phyloP scores from a whole-genome alignment of 495 filamentous ascomycete genomes.

The Pseudevernia furfuracea region DNA sequence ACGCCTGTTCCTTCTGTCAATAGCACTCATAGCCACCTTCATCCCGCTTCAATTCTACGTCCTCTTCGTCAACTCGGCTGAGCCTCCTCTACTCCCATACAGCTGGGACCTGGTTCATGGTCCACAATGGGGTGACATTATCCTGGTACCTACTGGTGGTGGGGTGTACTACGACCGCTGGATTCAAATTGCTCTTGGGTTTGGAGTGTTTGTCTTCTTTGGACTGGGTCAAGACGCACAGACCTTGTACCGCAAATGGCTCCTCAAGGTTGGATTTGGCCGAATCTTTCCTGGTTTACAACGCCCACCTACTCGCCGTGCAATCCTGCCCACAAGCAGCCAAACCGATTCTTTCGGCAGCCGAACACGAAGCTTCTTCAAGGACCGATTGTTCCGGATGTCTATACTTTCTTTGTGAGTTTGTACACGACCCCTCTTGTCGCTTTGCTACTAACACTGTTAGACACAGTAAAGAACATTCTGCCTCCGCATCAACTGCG shows the following conservation, averaged over 20 bases:
- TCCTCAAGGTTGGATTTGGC: conserved; percentile 45
- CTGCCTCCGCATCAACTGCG: conserved; percentile 6
- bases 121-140: conserved; percentile 50
- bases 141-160: conserved; percentile 51
- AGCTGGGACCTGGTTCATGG: conserved; percentile 49
- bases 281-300: conserved; percentile 36
- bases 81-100: conserved; percentile 40
- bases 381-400: conserved; percentile 1
- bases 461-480: conserved; percentile 2
- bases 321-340: conserved; percentile 1
- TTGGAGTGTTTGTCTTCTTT: conserved; percentile 68
- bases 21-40: conserved; percentile 57
- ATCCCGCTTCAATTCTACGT: conserved; percentile 57
- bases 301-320: background rate
- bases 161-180: conserved; percentile 56
- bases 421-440: background rate
- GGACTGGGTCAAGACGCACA: conserved; percentile 70
- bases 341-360: conserved; percentile 11
- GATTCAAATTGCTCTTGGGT: conserved; percentile 52
- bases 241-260: conserved; percentile 58
- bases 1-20: conserved; percentile 70
- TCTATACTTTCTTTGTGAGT: conserved; percentile 18
- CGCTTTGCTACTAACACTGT: background rate
- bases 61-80: conserved; percentile 45
- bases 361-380: conserved; percentile 11